Base-by-base conservation (phyloP, 2,329 filamentous ascomycete species). In the Penicillium sp. region DNA sequence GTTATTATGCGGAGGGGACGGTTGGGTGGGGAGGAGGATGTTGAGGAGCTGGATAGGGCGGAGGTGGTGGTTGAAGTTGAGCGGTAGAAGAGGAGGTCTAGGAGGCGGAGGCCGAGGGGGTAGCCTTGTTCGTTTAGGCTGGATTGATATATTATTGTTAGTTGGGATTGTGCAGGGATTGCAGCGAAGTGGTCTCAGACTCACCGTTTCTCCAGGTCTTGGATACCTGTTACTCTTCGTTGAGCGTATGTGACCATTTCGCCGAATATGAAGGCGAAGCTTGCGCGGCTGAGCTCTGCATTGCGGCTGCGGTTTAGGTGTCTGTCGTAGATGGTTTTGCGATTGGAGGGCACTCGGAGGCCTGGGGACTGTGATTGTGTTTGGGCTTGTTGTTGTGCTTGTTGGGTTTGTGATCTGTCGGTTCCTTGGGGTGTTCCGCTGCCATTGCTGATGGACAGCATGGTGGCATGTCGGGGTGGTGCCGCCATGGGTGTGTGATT, bases 211-310 rank as follows among this genome's bases (percentile, higher is more conserved):
- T 99, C 93, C 14, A 99, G 77, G 71, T 97, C 93, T 63, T 92
- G 87, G 52, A 99, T 95, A 6, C 89, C 91, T 59, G 88, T 93
- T 46, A 96, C 92, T 54, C 88, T 80, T 64, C 85, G 81, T 70
- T 97, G 93, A 60, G 93, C 92, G 72, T 97, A 97, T 64, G 84
- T 86, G 41, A 99, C 91, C 88, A 97, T 95, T 76, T 96, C 92
- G 53, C 87, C 86, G 69, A 99, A 97, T 51, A 99, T 79, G 71
- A 95, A 97, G 35, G 93, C 92, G 73, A 99, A 97, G 72, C 89
- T 90, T 10, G 93, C 83, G 67, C 95, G 87, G 70, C 90, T 95
- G 59, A 95, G 82, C 77, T 97, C 92, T 50, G 88, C 82, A 62
- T 88, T 89, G 69, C 89, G 88, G 62, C 85, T 87, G 57, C 93